A percentile compares a stretch with the other conserved stretches of the same genome.
Evolutionary conservation across 345 rosid species (phyloP).

Genomic region (Hibiscus mutabilis): DNA sequence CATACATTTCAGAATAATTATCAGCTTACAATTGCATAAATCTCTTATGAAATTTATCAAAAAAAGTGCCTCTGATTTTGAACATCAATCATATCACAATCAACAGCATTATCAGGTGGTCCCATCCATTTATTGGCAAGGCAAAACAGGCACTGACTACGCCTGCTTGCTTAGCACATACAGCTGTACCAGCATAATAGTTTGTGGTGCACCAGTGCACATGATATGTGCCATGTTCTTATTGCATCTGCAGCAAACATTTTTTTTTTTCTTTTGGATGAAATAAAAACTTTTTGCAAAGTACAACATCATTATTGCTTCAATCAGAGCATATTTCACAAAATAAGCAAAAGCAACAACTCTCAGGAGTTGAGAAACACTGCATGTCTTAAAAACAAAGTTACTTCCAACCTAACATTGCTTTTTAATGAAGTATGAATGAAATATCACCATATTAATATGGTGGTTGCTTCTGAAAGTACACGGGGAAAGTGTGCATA

Average conservation of each 20-base stretch:
- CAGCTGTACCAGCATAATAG: neutral
- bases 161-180: neutral
- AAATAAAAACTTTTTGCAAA: conserved; percentile 2
- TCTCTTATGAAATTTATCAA: neutral
- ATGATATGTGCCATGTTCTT: neutral
- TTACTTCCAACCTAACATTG: neutral
- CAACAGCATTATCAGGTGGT: neutral
- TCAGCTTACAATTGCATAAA: neutral
- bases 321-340: neutral
- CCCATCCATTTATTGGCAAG: conserved; percentile 1
- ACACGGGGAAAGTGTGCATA: neutral
- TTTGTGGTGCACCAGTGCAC: neutral
- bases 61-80: neutral
- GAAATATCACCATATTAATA: neutral
- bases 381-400: neutral
- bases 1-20: neutral
- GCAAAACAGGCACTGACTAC: neutral
- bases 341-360: neutral
- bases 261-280: neutral
- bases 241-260: neutral
- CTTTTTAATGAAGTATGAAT: neutral
- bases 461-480: neutral
- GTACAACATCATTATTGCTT: neutral
- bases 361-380: neutral
- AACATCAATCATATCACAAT: conserved; percentile 2